Percentiles rank a stretch among this genome's conserved stretches.
phyloP scores from a whole-genome alignment of 768 basidiomycete genomes.

The Phylloporus arenicola region DNA sequence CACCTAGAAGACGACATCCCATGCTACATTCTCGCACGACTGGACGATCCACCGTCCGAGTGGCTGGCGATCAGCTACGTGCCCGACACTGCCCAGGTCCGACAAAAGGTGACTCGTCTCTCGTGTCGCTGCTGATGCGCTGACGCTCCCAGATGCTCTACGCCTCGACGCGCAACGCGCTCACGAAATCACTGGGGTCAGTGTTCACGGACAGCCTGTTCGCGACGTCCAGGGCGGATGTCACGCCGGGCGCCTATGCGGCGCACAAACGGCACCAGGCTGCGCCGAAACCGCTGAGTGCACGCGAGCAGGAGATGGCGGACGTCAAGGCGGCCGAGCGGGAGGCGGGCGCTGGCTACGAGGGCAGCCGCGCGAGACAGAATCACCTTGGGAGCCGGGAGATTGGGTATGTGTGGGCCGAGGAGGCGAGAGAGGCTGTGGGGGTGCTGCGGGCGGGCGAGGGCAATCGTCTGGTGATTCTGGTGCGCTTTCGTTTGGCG shows the following conservation, averaged over 20 bases:
- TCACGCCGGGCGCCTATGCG: constrained; percentile 65
- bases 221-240: constrained; percentile 65
- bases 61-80: constrained; percentile 81
- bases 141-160: constrained; percentile 67
- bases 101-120: constrained; percentile 60
- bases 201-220: constrained; percentile 71
- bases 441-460: constrained; percentile 46
- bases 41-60: constrained; percentile 53
- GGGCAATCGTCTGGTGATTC: constrained; percentile 50
- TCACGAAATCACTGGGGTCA: constrained; percentile 72
- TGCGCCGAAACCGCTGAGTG: constrained; percentile 79
- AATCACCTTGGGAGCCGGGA: constrained; percentile 51
- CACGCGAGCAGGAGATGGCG: constrained; percentile 76
- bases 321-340: constrained; percentile 74
- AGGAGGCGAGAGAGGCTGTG: constrained; percentile 62
- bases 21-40: constrained; percentile 69
- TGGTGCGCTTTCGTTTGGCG: constrained; percentile 43
- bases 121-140: not conserved
- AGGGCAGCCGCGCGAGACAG: constrained; percentile 51
- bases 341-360: constrained; percentile 46
- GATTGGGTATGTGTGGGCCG: constrained; percentile 63
- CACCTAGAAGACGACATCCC: constrained; percentile 57
- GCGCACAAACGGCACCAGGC: constrained; percentile 65
- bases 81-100: constrained; percentile 73
- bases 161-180: constrained; percentile 66